Base-by-base conservation (phyloP, 345 rosid species). In the Limnanthes douglasii region DNA sequence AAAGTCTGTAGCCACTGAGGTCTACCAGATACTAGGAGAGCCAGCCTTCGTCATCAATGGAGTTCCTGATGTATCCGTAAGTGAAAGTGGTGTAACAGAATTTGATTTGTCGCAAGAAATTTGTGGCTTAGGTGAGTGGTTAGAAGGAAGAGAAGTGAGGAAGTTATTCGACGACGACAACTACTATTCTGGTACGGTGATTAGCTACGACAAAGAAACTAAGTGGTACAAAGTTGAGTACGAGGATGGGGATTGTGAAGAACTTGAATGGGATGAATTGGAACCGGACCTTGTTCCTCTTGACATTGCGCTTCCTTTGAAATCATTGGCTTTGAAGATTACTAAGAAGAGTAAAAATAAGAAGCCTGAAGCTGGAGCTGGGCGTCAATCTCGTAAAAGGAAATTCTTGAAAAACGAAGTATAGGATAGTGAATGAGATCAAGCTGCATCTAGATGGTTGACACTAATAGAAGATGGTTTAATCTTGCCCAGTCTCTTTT, bases 41-140 rank as follows among this genome's bases (percentile, higher is more conserved):
- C 94, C 97, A 3, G 93, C 76, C 4, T 64, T 82, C 27, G 55
- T 86, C 6, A 86, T 78, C 50, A 63, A 82, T 9, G 88, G 94
- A 12, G 75, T 86, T 4, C 85, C 93, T 17, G 49, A 66, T n/a
- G 26, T 57, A 41, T 31, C 50, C 36, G 28, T 50, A 4, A 30
- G 39, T 18, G 51, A 48, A 22, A 41, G 34, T 9, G 8, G 43
- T 3, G 19, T 55, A 40, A 22, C 39, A 12, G 35, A 6, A 31
- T 45, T 16, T 14, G 65, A 53, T 15, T 24, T 64, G 4, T 43
- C 75, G 4, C 48, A 41, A 15, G 57, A 39, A 38, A 53, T 45
- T 31, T 17, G 54, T 21, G 70, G 67, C 37, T 65, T 66, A 1
- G 93, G 95, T 11, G 74, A 66, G 41, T 83, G 97, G 95, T 40